Percentiles rank a stretch among this genome's conserved stretches.
phyloP scores from a whole-genome alignment of 352 stramenopile species.

The Phytophthora megakarya region DNA sequence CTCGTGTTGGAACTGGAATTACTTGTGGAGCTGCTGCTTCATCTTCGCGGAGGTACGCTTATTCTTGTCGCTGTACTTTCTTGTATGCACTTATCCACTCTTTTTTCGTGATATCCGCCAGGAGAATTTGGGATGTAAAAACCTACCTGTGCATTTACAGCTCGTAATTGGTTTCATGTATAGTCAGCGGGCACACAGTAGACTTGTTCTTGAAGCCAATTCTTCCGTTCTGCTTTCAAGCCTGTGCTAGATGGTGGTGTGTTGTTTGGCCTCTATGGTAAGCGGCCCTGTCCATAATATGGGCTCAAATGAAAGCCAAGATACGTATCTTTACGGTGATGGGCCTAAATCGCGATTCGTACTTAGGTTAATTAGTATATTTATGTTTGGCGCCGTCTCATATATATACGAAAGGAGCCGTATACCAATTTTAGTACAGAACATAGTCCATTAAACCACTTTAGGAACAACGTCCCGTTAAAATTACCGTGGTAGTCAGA shows the following conservation, averaged over 20 bases:
- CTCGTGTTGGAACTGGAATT: not conserved
- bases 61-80: not conserved
- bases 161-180: too few species aligned
- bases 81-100: not conserved
- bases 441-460: too few species aligned
- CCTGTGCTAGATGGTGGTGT: too few species aligned
- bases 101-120: not conserved
- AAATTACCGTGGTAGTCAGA: conserved; percentile 18
- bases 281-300: conserved; percentile 3
- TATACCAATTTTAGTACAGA: not conserved
- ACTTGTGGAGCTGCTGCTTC: not conserved
- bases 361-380: not conserved
- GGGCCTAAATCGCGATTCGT: conserved; percentile 6
- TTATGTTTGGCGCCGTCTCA: conserved; percentile 1
- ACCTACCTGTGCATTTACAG: too few species aligned
- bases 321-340: not conserved
- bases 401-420: not conserved
- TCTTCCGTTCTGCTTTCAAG: too few species aligned
- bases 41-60: not conserved
- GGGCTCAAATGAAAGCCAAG: not conserved
- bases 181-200: too few species aligned
- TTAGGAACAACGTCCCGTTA: conserved; percentile 3
- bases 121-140: too few species aligned
- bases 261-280: conserved; percentile 20
- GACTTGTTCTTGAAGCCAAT: too few species aligned